Percentiles rank a stretch among this genome's conserved stretches.
Conservation (phyloP, 805 yeast species). For the Suhomyces faveliae region DNA sequence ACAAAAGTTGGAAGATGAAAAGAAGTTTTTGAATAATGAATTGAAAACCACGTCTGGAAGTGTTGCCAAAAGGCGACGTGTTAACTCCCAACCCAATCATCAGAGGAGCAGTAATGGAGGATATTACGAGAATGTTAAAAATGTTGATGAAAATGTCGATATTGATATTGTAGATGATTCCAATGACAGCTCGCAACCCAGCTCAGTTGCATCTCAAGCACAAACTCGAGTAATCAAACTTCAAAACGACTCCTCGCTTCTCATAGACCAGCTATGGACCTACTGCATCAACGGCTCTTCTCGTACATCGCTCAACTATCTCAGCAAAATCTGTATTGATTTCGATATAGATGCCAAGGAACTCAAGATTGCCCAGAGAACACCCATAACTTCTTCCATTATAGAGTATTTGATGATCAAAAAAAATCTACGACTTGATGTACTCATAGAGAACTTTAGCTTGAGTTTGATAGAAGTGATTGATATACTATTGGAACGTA, state of each 20-base stretch:
- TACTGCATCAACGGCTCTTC: conserved; percentile 36
- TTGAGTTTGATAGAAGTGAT: conserved; percentile 23
- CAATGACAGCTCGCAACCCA: neutral
- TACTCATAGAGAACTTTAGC: conserved; percentile 43
- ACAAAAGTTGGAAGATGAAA: conserved; percentile 43
- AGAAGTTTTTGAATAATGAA: conserved; percentile 40
- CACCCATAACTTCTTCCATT: conserved; percentile 40
- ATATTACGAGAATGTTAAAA: too few relatives aligned
- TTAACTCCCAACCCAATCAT: conserved; percentile 1
- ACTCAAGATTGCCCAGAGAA: conserved; percentile 22
- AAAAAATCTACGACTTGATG: conserved; percentile 50
- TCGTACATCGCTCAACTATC: conserved; percentile 29
- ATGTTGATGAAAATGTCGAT: neutral
- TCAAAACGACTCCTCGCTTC: conserved; percentile 32
- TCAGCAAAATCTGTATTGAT: conserved; percentile 32
- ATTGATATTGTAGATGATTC: neutral
- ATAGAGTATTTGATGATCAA: conserved; percentile 42
- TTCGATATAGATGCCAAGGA: conserved; percentile 16
- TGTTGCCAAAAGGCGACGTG: conserved; percentile 21
- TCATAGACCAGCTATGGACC: conserved; percentile 36
- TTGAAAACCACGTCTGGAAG: conserved; percentile 21
- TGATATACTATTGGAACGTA: conserved; percentile 25
- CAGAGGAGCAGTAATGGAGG: neutral
- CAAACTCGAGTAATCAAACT: conserved; percentile 16
- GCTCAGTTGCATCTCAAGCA: neutral